Base-by-base conservation (phyloP, 805 yeast species). In the Myxozyma neotropica region DNA sequence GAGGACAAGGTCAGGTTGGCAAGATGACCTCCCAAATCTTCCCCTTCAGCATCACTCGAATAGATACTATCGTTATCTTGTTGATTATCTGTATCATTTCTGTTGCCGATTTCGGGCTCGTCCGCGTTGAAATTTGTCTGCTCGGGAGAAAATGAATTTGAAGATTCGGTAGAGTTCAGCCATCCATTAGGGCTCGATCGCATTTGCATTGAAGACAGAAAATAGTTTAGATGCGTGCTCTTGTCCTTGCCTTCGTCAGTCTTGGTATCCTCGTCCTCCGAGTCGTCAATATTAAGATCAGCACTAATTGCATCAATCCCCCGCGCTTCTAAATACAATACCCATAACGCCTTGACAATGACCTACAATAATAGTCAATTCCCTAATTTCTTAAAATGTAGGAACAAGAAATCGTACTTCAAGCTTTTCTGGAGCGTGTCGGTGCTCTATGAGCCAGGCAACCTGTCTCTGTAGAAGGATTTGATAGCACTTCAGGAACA, bases 401-500 rank as follows among this genome's bases (percentile, higher is more conserved):
- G 6, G 35, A 8, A 3, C 33, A 13, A 5, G 3, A 5, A 19
- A 10, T 13, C 53, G 7, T 51, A 68, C 40, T 48, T 68, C 72
- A 3, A 69, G 57, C 29, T 59, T 58, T 23, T 40, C 31, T 2
- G 71, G 68, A n/a, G 68, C 55, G 7, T 69, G 68, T 35, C 70
- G 67, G 5, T 71, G 64, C 2, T 71, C 61, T 1, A 78, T 72
- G 13, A 85, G 66, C 71, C 76, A 73, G 29, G 68, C 69, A 1
- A 78, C 72, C 65, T 86, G 88, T 21, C 71, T 70, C 55, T 78
- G 76, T 40, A 89, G 69, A 2, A 86, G 70, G 36, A 68, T 65
- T 68, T 86, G 92, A 50, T 79, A 74, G 44, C 83, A 74, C 68
- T 74, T 76, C 46, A 80, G 66, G 61, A 75, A 82, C 39, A 81